phyloP scores from a whole-genome alignment of 192 early-diverging fungal species.

The Thamnidium elegans region DNA sequence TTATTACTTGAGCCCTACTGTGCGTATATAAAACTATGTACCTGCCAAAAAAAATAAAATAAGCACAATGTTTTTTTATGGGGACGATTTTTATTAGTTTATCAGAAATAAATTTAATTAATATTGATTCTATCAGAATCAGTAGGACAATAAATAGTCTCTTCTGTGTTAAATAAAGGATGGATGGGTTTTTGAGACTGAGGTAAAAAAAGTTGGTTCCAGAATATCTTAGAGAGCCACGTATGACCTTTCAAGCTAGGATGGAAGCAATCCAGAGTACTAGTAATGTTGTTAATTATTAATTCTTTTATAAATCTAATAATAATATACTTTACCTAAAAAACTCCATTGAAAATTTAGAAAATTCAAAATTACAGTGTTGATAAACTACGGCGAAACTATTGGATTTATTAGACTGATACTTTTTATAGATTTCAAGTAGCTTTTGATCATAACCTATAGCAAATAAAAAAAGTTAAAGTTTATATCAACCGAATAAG shows the following conservation, averaged over 20 bases:
- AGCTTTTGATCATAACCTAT: slow-evolving; percentile 6
- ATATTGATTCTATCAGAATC: slow-evolving; percentile 17
- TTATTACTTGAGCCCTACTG: no score
- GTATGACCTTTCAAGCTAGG: not conserved
- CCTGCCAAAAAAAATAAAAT: no score
- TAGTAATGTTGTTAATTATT: no score
- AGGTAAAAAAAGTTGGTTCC: slow-evolving; percentile 12
- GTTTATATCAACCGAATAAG: no score
- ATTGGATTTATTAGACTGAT: not conserved
- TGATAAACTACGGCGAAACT: slow-evolving; percentile 14
- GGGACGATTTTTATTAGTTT: no score
- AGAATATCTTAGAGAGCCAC: slow-evolving; percentile 9
- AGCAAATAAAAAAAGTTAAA: not conserved
- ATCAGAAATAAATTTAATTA: no score
- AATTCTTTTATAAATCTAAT: no score
- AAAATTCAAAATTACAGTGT: not conserved
- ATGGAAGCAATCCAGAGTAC: slow-evolving; percentile 2
- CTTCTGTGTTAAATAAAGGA: not conserved
- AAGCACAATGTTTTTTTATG: no score
- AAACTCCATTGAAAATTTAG: not conserved
- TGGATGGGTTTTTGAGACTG: not conserved
- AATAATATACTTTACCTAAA: no score
- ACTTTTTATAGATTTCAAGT: slow-evolving; percentile 3
- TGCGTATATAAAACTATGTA: no score
- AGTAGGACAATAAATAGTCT: slow-evolving; percentile 2